phyloP scores from a whole-genome alignment of 169 alveolate genomes.

The Eimeria necatrix region DNA sequence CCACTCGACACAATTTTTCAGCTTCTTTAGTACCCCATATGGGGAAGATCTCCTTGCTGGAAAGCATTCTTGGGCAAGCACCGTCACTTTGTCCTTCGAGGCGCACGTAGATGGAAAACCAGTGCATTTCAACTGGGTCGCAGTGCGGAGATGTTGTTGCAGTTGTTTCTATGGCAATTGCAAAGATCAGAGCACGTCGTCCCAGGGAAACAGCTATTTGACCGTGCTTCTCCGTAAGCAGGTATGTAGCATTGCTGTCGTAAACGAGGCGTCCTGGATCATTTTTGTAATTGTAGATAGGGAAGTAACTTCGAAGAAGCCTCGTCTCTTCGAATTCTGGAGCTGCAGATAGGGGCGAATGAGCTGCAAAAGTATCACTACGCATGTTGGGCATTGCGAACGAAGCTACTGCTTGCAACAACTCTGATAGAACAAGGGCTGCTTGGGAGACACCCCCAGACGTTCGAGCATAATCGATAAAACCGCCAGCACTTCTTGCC shows the following conservation, averaged over 20 bases:
- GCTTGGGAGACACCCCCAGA: slow-evolving; percentile 41
- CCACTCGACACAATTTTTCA: background rate
- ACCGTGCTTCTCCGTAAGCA: background rate
- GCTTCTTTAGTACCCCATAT: background rate
- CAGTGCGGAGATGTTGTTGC: background rate
- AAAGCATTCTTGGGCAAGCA: background rate
- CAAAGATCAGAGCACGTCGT: background rate
- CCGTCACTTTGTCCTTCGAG: background rate
- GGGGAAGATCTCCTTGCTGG: background rate
- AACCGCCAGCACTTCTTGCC: slow-evolving; percentile 6
- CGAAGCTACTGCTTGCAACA: slow-evolving; percentile 44
- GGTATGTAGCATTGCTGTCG: slow-evolving; percentile 17
- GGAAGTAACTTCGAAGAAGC: slow-evolving; percentile 42
- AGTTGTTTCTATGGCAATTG: slow-evolving; percentile 45
- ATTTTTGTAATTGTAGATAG: slow-evolving; percentile 4
- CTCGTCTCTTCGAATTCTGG: background rate
- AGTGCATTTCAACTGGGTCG: background rate
- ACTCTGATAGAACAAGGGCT: slow-evolving; percentile 21
- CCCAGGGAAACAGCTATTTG: slow-evolving; percentile 30
- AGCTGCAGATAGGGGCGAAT: background rate
- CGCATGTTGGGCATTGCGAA: slow-evolving; percentile 35
- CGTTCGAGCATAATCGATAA: slow-evolving; percentile 9
- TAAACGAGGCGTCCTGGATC: slow-evolving; percentile 39
- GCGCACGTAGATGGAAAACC: slow-evolving; percentile 49
- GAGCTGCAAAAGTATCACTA: background rate